A percentile compares a stretch with the other conserved stretches of the same genome.
Conservation (phyloP, 2,329 filamentous ascomycete species). For the Lasiodiplodia sp. region DNA sequence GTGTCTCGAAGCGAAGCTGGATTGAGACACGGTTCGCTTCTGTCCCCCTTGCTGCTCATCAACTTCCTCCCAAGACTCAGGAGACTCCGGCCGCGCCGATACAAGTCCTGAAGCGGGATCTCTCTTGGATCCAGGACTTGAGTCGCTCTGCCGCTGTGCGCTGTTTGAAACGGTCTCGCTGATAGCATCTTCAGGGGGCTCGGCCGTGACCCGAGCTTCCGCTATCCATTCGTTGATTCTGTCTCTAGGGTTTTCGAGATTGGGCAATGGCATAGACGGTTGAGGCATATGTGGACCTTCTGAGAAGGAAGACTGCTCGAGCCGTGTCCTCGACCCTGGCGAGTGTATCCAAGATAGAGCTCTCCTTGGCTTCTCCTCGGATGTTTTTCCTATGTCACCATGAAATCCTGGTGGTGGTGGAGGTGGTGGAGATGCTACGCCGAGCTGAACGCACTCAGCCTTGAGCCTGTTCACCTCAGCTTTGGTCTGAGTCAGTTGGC, state of each 20-base stretch:
- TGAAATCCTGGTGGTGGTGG: not conserved
- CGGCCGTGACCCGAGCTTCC: not conserved
- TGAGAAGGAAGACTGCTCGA: slow-evolving; percentile 1
- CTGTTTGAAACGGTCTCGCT: not conserved
- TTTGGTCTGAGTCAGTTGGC: not conserved
- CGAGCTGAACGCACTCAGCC: not conserved
- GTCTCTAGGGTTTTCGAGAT: not conserved
- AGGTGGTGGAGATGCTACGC: not conserved
- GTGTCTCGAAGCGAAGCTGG: not conserved
- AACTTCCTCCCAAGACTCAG: not conserved
- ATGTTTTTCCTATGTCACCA: not conserved
- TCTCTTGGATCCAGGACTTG: not conserved
- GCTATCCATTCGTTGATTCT: slow-evolving; percentile 11
- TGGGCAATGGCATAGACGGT: not conserved
- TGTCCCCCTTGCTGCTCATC: not conserved
- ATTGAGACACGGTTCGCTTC: not conserved
- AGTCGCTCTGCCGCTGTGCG: not conserved
- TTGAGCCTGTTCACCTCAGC: not conserved
- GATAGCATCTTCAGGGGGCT: not conserved
- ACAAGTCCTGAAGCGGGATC: not conserved
- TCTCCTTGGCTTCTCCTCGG: not conserved
- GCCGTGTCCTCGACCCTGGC: not conserved
- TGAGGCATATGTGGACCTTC: not conserved
- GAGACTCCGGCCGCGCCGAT: not conserved
- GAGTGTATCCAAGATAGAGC: not conserved